A percentile compares a stretch with the other conserved stretches of the same genome.
These are phyloP conservation scores for Boletus pseudo-olivaceus DNA, from an alignment of 768 basidiomycete genomes.

Conservation along the genomic window DNA sequence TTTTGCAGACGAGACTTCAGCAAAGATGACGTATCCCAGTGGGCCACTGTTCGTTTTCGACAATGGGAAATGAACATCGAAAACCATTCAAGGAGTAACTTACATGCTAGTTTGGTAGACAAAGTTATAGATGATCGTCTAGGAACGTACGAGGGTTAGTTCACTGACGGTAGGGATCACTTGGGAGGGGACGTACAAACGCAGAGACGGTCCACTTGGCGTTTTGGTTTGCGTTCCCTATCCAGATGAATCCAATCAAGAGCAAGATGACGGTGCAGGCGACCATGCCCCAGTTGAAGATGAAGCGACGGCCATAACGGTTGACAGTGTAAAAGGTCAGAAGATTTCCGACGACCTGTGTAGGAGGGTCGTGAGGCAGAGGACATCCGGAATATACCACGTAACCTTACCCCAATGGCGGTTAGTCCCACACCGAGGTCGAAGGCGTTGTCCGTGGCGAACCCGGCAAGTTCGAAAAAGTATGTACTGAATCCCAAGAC, in stretches of 20 bases:
- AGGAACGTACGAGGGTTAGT: not conserved
- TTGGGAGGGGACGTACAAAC: slow-evolving; percentile 13
- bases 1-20: slow-evolving; percentile 29
- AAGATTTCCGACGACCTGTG: slow-evolving; percentile 25
- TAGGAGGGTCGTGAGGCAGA: not conserved
- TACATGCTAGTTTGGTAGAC: slow-evolving; percentile 27
- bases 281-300: slow-evolving; percentile 30
- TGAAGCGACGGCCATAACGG: slow-evolving; percentile 21
- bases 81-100: not conserved
- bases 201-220: slow-evolving; percentile 23
- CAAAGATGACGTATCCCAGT: slow-evolving; percentile 27
- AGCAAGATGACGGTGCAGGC: slow-evolving; percentile 20
- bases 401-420: slow-evolving; percentile 22
- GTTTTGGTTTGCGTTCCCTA: slow-evolving; percentile 3
- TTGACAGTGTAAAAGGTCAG: slow-evolving; percentile 26
- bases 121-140: slow-evolving; percentile 33
- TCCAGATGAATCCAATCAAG: slow-evolving; percentile 30
- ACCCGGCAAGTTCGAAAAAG: slow-evolving; percentile 37
- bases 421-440: slow-evolving; percentile 29
- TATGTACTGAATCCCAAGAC: slow-evolving; percentile 30
- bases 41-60: slow-evolving; percentile 19
- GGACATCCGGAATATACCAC: not conserved
- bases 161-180: not conserved
- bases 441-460: slow-evolving; percentile 27
- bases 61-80: not conserved